Percentiles rank a stretch among this genome's conserved stretches.
Conservation (phyloP, 179 eudicot genomes). For the Carnegiea gigantea region DNA sequence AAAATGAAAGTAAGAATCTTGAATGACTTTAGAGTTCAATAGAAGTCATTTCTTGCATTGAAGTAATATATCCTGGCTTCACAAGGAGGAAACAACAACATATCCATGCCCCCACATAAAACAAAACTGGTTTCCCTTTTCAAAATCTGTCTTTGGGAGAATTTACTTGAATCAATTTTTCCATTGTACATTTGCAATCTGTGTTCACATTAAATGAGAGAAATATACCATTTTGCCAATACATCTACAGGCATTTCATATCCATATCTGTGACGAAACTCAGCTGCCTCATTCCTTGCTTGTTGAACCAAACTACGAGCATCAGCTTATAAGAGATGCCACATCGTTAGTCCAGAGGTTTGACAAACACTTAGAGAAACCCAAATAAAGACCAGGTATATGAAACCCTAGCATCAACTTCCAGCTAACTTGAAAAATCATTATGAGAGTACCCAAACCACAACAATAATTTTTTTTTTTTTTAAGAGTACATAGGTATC, state of each 20-base stretch:
- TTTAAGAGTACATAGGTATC: background rate
- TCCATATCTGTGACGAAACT: slow-evolving; percentile 90
- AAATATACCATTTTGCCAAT: slow-evolving; percentile 77
- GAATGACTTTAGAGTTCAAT: background rate
- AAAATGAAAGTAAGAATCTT: background rate
- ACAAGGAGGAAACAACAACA: background rate
- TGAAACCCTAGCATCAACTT: background rate
- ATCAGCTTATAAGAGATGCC: slow-evolving; percentile 58
- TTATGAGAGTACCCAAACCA: too few relatives aligned
- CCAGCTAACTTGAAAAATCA: too few relatives aligned
- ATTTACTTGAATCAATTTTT: background rate
- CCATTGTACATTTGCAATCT: background rate
- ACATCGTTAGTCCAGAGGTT: background rate
- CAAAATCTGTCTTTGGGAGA: background rate
- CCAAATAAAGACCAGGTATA: background rate
- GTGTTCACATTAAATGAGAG: slow-evolving; percentile 1
- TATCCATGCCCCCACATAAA: background rate
- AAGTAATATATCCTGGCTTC: background rate
- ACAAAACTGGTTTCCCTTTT: background rate
- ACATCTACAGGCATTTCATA: slow-evolving; percentile 96
- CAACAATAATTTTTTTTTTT: background rate
- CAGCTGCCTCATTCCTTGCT: slow-evolving; percentile 99
- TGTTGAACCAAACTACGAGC: slow-evolving; percentile 95
- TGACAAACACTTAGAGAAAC: background rate
- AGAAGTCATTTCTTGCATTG: background rate